phyloP scores from a whole-genome alignment of 768 basidiomycete genomes.

The Russula brevipes region DNA sequence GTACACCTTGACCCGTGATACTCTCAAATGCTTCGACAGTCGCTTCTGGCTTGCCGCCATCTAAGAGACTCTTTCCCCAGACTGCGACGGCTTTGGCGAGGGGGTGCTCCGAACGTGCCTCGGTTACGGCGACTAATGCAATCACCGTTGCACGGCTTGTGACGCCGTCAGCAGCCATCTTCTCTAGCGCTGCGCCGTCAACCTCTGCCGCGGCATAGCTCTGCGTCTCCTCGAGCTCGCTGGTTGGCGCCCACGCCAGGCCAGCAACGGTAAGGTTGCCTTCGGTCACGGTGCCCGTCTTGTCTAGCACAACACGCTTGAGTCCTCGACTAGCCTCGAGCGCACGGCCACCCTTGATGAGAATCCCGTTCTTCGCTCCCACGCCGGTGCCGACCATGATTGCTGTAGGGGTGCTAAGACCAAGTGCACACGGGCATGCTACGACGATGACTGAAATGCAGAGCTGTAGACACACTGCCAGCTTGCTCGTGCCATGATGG shows the following conservation, averaged over 20 bases:
- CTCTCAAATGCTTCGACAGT: slow-evolving; percentile 75
- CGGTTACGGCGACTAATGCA: slow-evolving; percentile 79
- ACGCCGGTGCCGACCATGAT: slow-evolving; percentile 99
- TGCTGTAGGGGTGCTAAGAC: slow-evolving; percentile 93
- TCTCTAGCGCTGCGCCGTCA: slow-evolving; percentile 25
- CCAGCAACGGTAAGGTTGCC: slow-evolving; percentile 85
- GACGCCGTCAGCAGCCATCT: slow-evolving; percentile 52
- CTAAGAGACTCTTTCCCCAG: slow-evolving; percentile 66
- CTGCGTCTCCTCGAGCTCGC: slow-evolving; percentile 30
- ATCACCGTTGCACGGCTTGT: slow-evolving; percentile 59
- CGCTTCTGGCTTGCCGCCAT: slow-evolving; percentile 44
- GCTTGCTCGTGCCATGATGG: slow-evolving; percentile 71
- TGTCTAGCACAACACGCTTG: slow-evolving; percentile 83
- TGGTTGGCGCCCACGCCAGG: slow-evolving; percentile 63
- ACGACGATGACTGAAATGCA: slow-evolving; percentile 98
- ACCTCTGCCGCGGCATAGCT: slow-evolving; percentile 16
- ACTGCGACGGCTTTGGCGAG: slow-evolving; percentile 88
- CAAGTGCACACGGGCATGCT: slow-evolving; percentile 96
- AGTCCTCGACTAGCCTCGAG: slow-evolving; percentile 86
- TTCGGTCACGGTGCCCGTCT: slow-evolving; percentile 94
- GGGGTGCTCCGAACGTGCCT: slow-evolving; percentile 93
- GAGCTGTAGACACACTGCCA: slow-evolving; percentile 91
- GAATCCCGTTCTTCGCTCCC: slow-evolving; percentile 92
- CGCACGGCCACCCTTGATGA: slow-evolving; percentile 96
- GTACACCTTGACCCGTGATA: slow-evolving; percentile 83